Conservation (phyloP, 164 flowering plant species). For the grape (Vitis vinifera) region ASM3070453v1 NC_081820.1:24058001-24058500, state of each 20-base stretch:
- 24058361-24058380: slow-evolving; percentile 57
- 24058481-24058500: no score
- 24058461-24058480: slow-evolving; percentile 7
- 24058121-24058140: slow-evolving; percentile 96
- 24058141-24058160: slow-evolving; percentile 65
- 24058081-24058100: slow-evolving; percentile 41
- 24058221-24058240: slow-evolving; percentile 42
- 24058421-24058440: slow-evolving; percentile 69
- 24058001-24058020: no score
- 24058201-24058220: slow-evolving; percentile 31
- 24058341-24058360: slow-evolving; percentile 77
- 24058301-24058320: slow-evolving; percentile 87
- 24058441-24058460: slow-evolving; percentile 85
- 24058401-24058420: slow-evolving; percentile 71
- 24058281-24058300: slow-evolving; percentile 86
- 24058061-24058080: slow-evolving; percentile 17
- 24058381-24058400: slow-evolving; percentile 64
- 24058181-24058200: slow-evolving; percentile 37
- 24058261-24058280: slow-evolving; percentile 76
- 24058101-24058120: slow-evolving; percentile 51
- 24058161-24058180: slow-evolving; percentile 34
- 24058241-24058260: slow-evolving; percentile 61
- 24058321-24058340: slow-evolving; percentile 85
- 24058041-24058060: neutral
- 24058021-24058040: no score